Evolutionary conservation across 306 rosid species (phyloP), one percentile per base, ranked within the genome.

Genomic region (Quercus suber): DNA sequence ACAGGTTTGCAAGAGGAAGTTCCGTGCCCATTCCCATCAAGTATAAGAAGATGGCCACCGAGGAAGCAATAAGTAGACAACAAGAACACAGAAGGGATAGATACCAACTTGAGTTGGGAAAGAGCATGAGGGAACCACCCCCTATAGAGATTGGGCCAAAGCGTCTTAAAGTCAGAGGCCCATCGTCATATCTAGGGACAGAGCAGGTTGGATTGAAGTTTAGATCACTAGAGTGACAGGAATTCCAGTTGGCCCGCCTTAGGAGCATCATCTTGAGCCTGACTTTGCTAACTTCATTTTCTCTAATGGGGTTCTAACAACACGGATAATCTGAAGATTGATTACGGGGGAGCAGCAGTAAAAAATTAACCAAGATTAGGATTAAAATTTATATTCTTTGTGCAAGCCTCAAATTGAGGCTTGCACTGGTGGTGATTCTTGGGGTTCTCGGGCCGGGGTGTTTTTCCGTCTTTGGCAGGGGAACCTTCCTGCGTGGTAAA

Each of bases 331-430:
- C 80, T 83, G 87, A 82, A 81, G 85, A 87, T 94, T 85, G 88
- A 84, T 88, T 90, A 82, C 55, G 91, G 92, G 91, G 92, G 87
- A 87, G 95, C 91, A 89, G 97, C 84, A 69, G 88, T 78, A 77
- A 81, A 68, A 49, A 65, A 78, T 84, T 95, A 92, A 95, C 91
- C 92, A 58, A 79, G 83, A 68, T 80, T 89, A 88, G 89, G 86
- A 78, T 55, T 81, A 83, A 78, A 81, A 86, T 88, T 88, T 80
- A 89, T 86, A 92, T 95, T 95, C 92, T 94, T 91, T 87, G 91
- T 92, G 97, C 94, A 84, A 93, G 88, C 97, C 97, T 87, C 80
- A 81, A 84, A 91, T 86, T 95, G 80, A 90, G 92, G 97, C 83
- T 69, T 84, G 94, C 90, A 86, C 81, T 49, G 85, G 87, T 79